Percentiles rank a stretch among this genome's conserved stretches.
These are phyloP conservation scores for Keqinozyma sinolaborantium DNA, from an alignment of 1,139 yeast genomes.

Conservation along the genomic window DNA sequence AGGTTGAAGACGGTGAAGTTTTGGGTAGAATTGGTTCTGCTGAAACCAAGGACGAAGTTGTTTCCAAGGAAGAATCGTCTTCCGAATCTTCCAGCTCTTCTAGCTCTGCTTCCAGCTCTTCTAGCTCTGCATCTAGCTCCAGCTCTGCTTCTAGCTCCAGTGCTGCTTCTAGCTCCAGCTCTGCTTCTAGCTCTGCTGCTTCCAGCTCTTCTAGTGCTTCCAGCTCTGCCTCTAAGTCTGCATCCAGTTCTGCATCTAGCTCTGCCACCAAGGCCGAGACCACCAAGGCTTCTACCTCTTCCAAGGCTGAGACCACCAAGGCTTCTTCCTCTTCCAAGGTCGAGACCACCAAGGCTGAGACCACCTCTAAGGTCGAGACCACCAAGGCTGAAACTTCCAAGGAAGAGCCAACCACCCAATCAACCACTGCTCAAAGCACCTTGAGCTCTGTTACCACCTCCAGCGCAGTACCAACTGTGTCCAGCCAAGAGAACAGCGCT, in stretches of 20 bases:
- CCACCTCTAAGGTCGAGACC: too few relatives aligned
- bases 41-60: conserved; percentile 12
- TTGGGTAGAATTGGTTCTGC: conserved; percentile 53
- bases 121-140: conserved; percentile 3
- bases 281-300: not conserved
- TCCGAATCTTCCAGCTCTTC: conserved; percentile 3
- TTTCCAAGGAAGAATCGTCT: conserved; percentile 2
- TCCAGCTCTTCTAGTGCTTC: conserved; percentile 1
- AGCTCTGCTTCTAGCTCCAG: conserved; percentile 3
- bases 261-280: conserved; percentile 1
- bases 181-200: conserved; percentile 3
- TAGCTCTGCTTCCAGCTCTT: conserved; percentile 1
- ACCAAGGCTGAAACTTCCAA: too few relatives aligned
- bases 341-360: conserved; percentile 1
- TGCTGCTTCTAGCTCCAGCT: conserved; percentile 1
- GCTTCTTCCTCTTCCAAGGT: too few relatives aligned
- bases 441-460: not conserved
- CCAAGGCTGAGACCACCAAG: not conserved
- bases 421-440: conserved; percentile 1
- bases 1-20: conserved; percentile 58
- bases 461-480: not conserved
- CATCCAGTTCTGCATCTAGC: conserved; percentile 4
- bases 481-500: not conserved
- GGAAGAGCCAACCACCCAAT: conserved; percentile 1
- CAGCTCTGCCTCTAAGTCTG: not conserved